Conservation (phyloP, 2,329 filamentous ascomycete species). For the Penicillium nordicum region DNA sequence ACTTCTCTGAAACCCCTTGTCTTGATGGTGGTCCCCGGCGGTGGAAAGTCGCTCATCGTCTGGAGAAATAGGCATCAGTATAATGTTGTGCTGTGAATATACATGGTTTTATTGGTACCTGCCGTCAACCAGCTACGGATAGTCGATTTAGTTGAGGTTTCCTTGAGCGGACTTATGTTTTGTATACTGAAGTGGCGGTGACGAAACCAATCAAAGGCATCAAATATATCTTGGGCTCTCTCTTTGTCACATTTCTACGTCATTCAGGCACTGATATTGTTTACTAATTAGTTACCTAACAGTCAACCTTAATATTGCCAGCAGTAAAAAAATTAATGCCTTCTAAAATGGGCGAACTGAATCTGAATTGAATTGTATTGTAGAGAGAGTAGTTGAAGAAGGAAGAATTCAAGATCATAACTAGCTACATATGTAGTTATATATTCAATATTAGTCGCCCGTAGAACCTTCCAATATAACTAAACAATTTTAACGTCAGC, state of each 20-base stretch:
- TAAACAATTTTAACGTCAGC: too few relatives aligned
- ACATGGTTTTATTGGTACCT: background rate
- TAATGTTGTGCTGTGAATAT: background rate
- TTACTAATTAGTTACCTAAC: too few relatives aligned
- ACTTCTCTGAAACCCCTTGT: slow-evolving; percentile 19
- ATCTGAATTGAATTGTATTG: too few relatives aligned
- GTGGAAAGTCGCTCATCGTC: slow-evolving; percentile 4
- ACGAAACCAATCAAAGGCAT: background rate
- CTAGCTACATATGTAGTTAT: too few relatives aligned
- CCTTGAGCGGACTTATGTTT: background rate
- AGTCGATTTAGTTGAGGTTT: background rate
- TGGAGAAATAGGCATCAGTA: background rate
- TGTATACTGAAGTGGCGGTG: background rate
- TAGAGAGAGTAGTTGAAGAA: too few relatives aligned
- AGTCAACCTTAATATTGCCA: too few relatives aligned
- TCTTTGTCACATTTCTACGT: slow-evolving; percentile 3
- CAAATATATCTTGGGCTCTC: background rate
- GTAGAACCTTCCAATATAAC: background rate
- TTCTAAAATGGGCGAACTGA: too few relatives aligned
- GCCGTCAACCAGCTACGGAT: background rate
- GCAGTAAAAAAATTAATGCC: too few relatives aligned
- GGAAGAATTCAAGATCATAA: too few relatives aligned
- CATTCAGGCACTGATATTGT: background rate
- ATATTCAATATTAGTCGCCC: too few relatives aligned
- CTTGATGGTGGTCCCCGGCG: slow-evolving; percentile 3